Percentiles rank a stretch among this genome's conserved stretches.
Conservation (phyloP, 441 rosid genomes). For the Adansonia rubrostipa region DNA sequence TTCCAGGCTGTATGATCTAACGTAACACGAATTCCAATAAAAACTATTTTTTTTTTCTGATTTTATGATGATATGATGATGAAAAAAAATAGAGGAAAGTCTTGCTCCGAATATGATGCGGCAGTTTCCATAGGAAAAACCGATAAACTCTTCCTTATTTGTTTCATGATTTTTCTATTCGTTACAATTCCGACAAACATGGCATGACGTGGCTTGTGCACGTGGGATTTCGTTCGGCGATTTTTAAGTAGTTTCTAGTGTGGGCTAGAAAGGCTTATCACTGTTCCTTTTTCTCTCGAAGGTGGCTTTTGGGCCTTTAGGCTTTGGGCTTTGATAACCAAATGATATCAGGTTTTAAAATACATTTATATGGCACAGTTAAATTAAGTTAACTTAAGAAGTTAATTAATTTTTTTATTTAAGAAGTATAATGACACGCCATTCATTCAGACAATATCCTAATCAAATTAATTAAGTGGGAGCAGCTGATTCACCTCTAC, state of each 20-base stretch:
- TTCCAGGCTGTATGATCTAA: not conserved
- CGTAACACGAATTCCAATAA: conserved; percentile 23
- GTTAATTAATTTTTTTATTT: too few relatives aligned
- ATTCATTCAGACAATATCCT: not conserved
- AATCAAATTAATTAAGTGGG: not conserved
- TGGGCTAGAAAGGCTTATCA: not conserved
- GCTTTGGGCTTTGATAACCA: not conserved
- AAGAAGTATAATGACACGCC: not conserved
- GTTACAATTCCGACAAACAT: too few relatives aligned
- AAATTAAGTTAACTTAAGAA: too few relatives aligned
- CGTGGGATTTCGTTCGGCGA: not conserved
- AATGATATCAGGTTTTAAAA: too few relatives aligned
- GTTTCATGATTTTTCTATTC: too few relatives aligned
- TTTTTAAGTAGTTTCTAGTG: not conserved
- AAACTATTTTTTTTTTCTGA: not conserved
- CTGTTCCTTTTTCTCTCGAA: not conserved
- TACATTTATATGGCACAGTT: too few relatives aligned
- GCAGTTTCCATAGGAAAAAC: not conserved
- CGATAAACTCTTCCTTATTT: not conserved
- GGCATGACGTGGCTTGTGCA: not conserved
- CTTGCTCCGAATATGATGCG: not conserved
- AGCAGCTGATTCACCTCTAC: not conserved
- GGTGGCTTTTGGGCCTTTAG: not conserved
- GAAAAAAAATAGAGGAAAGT: not conserved
- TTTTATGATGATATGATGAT: not conserved